A percentile compares a stretch with the other conserved stretches of the same genome.
phyloP scores from a whole-genome alignment of 495 filamentous ascomycete genomes.

The Evernia prunastri region DNA sequence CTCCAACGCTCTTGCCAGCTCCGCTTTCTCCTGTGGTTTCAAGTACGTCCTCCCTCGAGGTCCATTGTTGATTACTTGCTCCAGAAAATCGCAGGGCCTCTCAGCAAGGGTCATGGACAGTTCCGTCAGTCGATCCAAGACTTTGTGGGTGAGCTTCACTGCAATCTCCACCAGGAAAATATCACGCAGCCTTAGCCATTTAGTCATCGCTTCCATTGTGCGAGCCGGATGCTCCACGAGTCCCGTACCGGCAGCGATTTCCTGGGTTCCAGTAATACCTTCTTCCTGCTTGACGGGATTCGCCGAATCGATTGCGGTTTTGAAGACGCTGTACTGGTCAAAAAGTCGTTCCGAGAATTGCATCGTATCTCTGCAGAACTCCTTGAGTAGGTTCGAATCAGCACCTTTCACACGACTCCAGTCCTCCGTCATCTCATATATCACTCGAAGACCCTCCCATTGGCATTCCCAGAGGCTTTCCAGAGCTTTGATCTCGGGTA shows the following conservation, averaged over 20 bases:
- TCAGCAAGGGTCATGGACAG: conserved; percentile 60
- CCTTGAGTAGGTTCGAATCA: conserved; percentile 70
- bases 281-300: conserved; percentile 31
- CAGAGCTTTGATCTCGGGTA: conserved; percentile 56
- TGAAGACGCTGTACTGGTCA: conserved; percentile 71
- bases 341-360: conserved; percentile 83
- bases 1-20: conserved; percentile 71
- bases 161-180: conserved; percentile 70
- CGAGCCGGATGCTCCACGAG: conserved; percentile 56
- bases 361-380: conserved; percentile 91
- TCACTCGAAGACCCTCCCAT: conserved; percentile 70
- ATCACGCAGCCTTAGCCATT: conserved; percentile 80
- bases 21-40: conserved; percentile 68
- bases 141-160: conserved; percentile 60
- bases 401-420: conserved; percentile 52
- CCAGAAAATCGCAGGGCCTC: conserved; percentile 54
- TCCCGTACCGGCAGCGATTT: conserved; percentile 42
- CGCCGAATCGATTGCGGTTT: conserved; percentile 52
- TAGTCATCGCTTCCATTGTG: conserved; percentile 62
- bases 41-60: conserved; percentile 56
- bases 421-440: conserved; percentile 73
- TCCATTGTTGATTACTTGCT: conserved; percentile 42
- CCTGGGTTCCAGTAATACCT: conserved; percentile 38
- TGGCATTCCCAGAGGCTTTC: conserved; percentile 72
- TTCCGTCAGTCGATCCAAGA: conserved; percentile 65